Conservation (phyloP, 257 asterid genomes). For the Plantago ovata region DNA sequence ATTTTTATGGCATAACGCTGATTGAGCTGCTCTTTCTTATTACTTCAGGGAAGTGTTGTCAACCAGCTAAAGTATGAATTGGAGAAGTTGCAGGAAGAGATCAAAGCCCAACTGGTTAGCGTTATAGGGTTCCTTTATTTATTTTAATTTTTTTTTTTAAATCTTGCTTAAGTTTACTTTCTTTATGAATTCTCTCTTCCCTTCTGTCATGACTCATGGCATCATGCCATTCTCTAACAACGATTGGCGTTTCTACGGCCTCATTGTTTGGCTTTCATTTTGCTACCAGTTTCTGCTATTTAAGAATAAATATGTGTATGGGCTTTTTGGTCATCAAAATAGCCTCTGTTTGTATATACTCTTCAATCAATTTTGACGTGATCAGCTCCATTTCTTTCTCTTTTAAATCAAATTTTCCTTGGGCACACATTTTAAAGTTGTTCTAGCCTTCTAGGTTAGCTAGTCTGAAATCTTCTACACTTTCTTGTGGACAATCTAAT, state of each 20-base stretch:
- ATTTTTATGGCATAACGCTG: slow-evolving; percentile 13
- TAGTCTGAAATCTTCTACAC: background rate
- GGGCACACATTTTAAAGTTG: background rate
- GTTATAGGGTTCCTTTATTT: too few relatives aligned
- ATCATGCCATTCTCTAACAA: slow-evolving; percentile 11
- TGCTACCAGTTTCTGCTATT: slow-evolving; percentile 4
- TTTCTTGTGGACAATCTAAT: background rate
- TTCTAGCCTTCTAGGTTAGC: too few relatives aligned
- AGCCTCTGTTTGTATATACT: slow-evolving; percentile 3
- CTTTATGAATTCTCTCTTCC: background rate
- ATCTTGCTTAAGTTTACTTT: slow-evolving; percentile 1
- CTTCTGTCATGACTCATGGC: slow-evolving; percentile 1
- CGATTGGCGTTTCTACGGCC: slow-evolving; percentile 11
- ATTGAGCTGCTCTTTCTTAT: slow-evolving; percentile 16
- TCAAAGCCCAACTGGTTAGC: slow-evolving; percentile 75
- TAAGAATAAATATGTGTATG: background rate
- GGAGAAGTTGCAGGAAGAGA: slow-evolving; percentile 77
- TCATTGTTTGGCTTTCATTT: background rate
- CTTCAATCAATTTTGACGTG: background rate
- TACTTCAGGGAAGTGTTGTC: slow-evolving; percentile 69
- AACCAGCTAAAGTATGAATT: slow-evolving; percentile 72
- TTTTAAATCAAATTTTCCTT: background rate
- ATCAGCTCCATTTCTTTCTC: slow-evolving; percentile 4
- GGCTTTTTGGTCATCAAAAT: background rate
- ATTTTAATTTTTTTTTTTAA: too few relatives aligned